Base-by-base conservation (phyloP, 352 stramenopile species). In the Globisporangium abappressorium region DNA sequence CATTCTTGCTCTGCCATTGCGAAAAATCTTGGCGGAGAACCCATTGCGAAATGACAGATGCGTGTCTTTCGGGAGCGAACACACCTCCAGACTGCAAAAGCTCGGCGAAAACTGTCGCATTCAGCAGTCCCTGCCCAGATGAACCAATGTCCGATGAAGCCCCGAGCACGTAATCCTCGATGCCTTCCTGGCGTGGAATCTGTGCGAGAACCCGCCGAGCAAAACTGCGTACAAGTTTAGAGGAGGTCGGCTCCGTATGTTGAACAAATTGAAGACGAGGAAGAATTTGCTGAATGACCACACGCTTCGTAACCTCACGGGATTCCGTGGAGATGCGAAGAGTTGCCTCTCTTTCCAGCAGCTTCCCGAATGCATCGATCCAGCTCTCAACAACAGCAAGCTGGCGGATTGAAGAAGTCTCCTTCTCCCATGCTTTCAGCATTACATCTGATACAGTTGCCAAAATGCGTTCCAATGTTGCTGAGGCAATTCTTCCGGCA, bases 11-110 rank as follows among this genome's bases (percentile, higher is more conserved):
- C 9, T 14, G 24, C 66, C 66, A 72, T 51, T 55, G 41, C n/a
- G 60, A 30, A 59, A 72, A 72, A 46, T 72, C 66, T 61, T 72
- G 66, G 3, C 60, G 66, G 20, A 72, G 43, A 53, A 72, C 8
- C 66, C 66, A 72, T 47, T 72, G 66, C 9, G 51, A 49, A 22
- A 72, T 38, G 30, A 68, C 20, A 3, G 60, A 59, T 8, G 66
- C 61, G 26, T 65, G 61, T 26, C 36, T 55, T 26, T 71, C 62
- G 9, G 66, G 22, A 5, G 46, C 24, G 34, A 68, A 65, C 24
- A 64, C 60, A 3, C 3, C 26, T 36, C 55, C 54, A 6, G 54
- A 59, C 14, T 47, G 60, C 61, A 68, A 30, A 9, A 67, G 46
- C 28, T 72, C 66, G 12, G 41, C 60, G 20, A 72, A 57, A 33